phyloP scores from a whole-genome alignment of 1,139 yeast genomes.

The Taiozyma onychis region DNA sequence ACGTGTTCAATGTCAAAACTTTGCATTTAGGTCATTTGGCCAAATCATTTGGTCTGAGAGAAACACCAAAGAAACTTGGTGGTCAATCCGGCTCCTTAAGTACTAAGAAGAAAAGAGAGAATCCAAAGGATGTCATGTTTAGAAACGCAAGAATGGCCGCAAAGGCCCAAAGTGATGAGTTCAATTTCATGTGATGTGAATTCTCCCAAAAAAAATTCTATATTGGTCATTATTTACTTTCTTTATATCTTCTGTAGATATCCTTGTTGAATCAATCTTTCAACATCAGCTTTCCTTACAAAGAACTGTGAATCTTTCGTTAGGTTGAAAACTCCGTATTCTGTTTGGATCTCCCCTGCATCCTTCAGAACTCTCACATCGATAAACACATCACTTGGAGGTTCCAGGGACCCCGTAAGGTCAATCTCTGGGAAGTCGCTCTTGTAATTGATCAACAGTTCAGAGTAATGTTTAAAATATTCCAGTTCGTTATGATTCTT shows the following conservation, averaged over 20 bases:
- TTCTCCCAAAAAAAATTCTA: background rate
- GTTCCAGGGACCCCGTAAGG: constrained; percentile 78
- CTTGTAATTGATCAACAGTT: constrained; percentile 68
- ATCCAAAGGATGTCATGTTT: constrained; percentile 66
- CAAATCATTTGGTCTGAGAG: constrained; percentile 89
- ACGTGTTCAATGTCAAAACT: constrained; percentile 69
- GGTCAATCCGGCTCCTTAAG: constrained; percentile 26
- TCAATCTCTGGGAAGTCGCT: constrained; percentile 84
- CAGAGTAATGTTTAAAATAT: constrained; percentile 66
- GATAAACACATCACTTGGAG: constrained; percentile 86
- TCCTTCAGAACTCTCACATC: constrained; percentile 91
- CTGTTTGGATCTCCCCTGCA: constrained; percentile 97
- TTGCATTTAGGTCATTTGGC: constrained; percentile 95
- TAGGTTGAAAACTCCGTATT: constrained; percentile 90
- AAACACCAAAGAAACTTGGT: constrained; percentile 80
- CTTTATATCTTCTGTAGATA: constrained; percentile 66
- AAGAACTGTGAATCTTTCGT: constrained; percentile 96
- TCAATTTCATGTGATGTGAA: constrained; percentile 43
- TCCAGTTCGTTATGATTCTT: constrained; percentile 66
- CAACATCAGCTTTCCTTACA: constrained; percentile 91
- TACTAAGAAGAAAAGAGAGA: constrained; percentile 42
- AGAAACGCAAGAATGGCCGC: constrained; percentile 72
- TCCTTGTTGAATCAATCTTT: constrained; percentile 90
- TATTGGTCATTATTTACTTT: background rate
- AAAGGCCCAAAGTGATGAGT: constrained; percentile 60